Evolutionary conservation across 2,329 filamentous ascomycete species (phyloP).

Genomic region (Cladosporium halotolerans): DNA sequence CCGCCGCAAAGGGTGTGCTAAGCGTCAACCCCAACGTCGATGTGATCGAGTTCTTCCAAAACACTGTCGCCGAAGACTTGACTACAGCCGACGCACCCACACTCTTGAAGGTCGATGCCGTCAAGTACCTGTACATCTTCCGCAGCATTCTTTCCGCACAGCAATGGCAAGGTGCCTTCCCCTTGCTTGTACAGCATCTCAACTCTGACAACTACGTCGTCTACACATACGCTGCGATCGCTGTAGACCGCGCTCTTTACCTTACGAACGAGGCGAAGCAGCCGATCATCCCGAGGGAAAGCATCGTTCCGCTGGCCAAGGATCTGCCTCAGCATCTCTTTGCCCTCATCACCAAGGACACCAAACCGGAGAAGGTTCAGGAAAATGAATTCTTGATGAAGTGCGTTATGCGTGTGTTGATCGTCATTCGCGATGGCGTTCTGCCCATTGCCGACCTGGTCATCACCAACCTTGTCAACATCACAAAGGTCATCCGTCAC

Average conservation of each 20-base stretch:
- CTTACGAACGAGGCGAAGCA: constrained; percentile 69
- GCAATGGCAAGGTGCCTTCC: constrained; percentile 86
- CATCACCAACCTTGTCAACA: constrained; percentile 76
- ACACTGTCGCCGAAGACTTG: constrained; percentile 83
- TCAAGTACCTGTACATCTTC: constrained; percentile 97
- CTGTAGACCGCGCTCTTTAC: constrained; percentile 86
- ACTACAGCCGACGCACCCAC: constrained; percentile 66
- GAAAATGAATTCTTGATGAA: constrained; percentile 99
- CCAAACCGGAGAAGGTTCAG: constrained; percentile 83
- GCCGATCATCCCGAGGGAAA: constrained; percentile 70
- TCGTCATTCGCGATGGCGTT: constrained; percentile 83
- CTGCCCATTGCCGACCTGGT: constrained; percentile 68
- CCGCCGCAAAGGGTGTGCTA: constrained; percentile 81
- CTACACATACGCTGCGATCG: constrained; percentile 94
- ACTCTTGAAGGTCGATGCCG: constrained; percentile 92
- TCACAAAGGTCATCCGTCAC: constrained; percentile 83
- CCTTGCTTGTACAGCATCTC: constrained; percentile 83
- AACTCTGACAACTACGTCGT: constrained; percentile 90
- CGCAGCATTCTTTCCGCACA: constrained; percentile 87
- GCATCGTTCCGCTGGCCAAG: constrained; percentile 75
- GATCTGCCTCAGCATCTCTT: constrained; percentile 87
- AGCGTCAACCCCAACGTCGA: constrained; percentile 70
- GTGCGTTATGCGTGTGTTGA: constrained; percentile 94
- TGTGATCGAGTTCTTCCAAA: constrained; percentile 91
- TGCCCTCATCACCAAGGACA: constrained; percentile 79